phyloP scores from a whole-genome alignment of 106 monocot genomes.

The Dactylorhiza incarnata region DNA sequence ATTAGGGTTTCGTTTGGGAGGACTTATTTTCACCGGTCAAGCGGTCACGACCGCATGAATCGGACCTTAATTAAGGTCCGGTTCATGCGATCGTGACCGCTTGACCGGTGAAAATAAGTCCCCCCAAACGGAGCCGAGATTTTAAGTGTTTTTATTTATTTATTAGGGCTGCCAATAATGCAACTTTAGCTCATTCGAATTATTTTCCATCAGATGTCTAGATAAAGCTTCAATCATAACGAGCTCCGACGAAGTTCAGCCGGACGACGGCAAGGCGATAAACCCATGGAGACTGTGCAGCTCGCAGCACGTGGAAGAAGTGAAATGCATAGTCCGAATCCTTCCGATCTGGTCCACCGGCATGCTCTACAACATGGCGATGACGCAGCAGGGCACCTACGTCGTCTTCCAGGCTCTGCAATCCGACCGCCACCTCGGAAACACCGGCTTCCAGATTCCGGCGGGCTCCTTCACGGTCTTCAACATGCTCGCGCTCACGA shows the following conservation, averaged over 20 bases:
- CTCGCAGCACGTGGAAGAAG: conserved; percentile 50
- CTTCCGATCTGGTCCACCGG: conserved; percentile 49
- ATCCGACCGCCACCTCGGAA: conserved; percentile 31
- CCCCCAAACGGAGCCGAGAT: too few species aligned
- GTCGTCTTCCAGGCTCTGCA: conserved; percentile 48
- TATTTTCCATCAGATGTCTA: conserved; percentile 17
- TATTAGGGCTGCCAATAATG: too few species aligned
- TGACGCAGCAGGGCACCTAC: conserved; percentile 20
- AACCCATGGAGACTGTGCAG: conserved; percentile 43
- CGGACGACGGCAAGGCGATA: background rate
- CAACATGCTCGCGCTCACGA: conserved; percentile 44
- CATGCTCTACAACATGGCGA: conserved; percentile 20
- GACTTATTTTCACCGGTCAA: too few species aligned
- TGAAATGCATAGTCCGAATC: conserved; percentile 45
- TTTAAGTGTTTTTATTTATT: too few species aligned
- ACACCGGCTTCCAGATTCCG: conserved; percentile 34
- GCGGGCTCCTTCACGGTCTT: conserved; percentile 48
- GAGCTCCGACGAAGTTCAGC: conserved; percentile 15
- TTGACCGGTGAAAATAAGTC: too few species aligned
- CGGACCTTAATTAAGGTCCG: too few species aligned
- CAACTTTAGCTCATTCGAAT: background rate
- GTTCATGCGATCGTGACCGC: too few species aligned
- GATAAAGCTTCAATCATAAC: conserved; percentile 43
- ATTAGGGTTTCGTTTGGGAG: too few species aligned
- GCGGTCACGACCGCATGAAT: too few species aligned